Conservation (phyloP, 176 grass and related monocot genomes). For the Pontederia crassipes region DNA sequence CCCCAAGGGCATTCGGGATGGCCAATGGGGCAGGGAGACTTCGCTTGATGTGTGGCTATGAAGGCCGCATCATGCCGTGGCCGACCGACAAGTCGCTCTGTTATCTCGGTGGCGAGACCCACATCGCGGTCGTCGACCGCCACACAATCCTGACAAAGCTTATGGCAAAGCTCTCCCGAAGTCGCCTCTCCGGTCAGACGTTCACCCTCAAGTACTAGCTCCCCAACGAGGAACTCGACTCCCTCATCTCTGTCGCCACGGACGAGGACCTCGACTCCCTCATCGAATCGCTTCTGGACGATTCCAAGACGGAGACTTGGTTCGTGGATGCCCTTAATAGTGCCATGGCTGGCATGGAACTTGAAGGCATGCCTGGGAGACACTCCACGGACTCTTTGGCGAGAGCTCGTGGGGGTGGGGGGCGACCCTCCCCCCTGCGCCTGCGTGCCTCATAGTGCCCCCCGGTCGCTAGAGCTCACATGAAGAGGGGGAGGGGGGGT, state of each 20-base stretch:
- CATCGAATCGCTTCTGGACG: conserved; percentile 67
- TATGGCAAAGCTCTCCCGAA: conserved; percentile 49
- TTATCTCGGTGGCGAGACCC: conserved; percentile 76
- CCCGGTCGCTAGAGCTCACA: too few species aligned
- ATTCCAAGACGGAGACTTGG: conserved; percentile 83
- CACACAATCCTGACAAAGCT: conserved; percentile 56
- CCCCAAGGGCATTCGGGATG: conserved; percentile 6
- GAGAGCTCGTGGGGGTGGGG: too few species aligned
- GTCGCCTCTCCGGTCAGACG: conserved; percentile 40
- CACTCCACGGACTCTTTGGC: conserved; percentile 69
- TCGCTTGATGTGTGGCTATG: conserved; percentile 90
- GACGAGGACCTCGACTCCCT: conserved; percentile 80
- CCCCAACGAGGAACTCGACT: conserved; percentile 92
- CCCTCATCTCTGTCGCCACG: conserved; percentile 83
- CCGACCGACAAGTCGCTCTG: conserved; percentile 80
- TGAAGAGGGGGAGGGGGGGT: too few species aligned
- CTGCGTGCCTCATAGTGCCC: too few species aligned
- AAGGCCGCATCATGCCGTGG: conserved; percentile 81
- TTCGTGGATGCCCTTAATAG: conserved; percentile 89
- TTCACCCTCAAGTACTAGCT: conserved; percentile 98
- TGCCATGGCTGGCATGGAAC: conserved; percentile 41
- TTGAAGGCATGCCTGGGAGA: conserved; percentile 60
- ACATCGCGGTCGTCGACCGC: conserved; percentile 70
- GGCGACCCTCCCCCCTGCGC: too few species aligned
- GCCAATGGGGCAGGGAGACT: conserved; percentile 23